Evolutionary conservation across 2,329 filamentous ascomycete species (phyloP).

Genomic region (Parastagonospora nodorum): DNA sequence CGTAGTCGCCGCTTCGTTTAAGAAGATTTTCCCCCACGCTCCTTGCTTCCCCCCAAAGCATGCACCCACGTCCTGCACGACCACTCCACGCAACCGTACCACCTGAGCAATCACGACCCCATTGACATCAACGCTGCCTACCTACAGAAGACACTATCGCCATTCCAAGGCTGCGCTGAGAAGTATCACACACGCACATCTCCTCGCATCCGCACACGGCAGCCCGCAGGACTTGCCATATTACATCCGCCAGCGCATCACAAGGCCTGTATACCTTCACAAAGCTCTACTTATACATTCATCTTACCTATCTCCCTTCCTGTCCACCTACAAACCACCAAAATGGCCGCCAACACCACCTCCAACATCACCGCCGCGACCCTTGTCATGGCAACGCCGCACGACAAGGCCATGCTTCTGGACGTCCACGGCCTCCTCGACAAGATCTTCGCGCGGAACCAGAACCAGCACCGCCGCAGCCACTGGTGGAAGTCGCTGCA

Average conservation of each 20-base stretch:
- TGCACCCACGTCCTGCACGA: conserved; percentile 7
- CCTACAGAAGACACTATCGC: conserved; percentile 1
- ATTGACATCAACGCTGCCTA: conserved; percentile 19
- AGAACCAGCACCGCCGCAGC: conserved; percentile 82
- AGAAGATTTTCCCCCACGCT: background rate
- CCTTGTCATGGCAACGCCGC: conserved; percentile 22
- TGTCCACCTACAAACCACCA: background rate
- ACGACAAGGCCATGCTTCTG: conserved; percentile 38
- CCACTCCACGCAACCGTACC: conserved; percentile 4
- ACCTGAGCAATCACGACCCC: conserved; percentile 9
- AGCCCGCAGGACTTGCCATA: conserved; percentile 10
- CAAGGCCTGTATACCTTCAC: background rate
- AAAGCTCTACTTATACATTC: background rate
- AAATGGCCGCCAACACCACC: conserved; percentile 15
- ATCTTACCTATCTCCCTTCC: background rate
- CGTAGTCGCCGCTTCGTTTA: conserved; percentile 1
- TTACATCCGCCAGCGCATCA: conserved; percentile 7
- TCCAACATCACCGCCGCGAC: conserved; percentile 22
- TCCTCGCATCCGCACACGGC: conserved; percentile 11
- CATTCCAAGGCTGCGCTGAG: background rate
- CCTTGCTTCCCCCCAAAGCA: conserved; percentile 11
- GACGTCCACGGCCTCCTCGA: conserved; percentile 64
- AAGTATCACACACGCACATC: conserved; percentile 11
- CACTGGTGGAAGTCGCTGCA: conserved; percentile 82
- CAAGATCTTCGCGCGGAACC: conserved; percentile 80